Base-by-base conservation (phyloP, 2,329 filamentous ascomycete species). In the Fusarium siculi region DNA sequence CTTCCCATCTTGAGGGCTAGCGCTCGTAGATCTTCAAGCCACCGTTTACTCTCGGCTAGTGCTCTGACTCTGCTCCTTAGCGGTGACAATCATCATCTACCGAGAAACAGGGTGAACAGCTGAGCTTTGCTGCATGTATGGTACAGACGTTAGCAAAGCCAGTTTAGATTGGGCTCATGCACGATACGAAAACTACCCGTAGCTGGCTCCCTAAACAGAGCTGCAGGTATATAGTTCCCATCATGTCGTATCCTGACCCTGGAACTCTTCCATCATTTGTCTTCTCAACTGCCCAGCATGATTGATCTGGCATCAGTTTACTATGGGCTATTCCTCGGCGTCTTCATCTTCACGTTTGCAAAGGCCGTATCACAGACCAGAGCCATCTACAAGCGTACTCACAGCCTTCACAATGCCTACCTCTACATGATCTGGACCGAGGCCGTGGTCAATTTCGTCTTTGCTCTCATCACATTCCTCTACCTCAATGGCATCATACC, bases 401-500 rank as follows among this genome's bases (percentile, higher is more conserved):
- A 59, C 56, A 73, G 30, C 49, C 58, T 71, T 43, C 68, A 57
- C 21, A 77, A 75, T 56, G 65, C 65, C 12, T 79, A 79, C 36
- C 49, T 79, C 4, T 79, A 75, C 34, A 76, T 79, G 76, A 77
- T 79, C 25, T 79, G 78, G 77, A 37, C 50, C 4, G 78, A 79
- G 62, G 59, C 69, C 2, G 11, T 71, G 14, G 77, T 77, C 12
- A 79, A 79, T 37, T 70, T 79, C 14, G 28, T 69, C 34, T 78
- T 79, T 34, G 72, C 77, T 32, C 63, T 79, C 9, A 66, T 78
- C 19, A 78, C 77, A 11, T 79, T 72, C 46, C 44, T 79, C 2
- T 79, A 73, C 44, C 52, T 79, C n/a, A 74, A 70, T 37, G 42
- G 53, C 2, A 30, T 77, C 9, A 74, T 79, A 4, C 63, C 71